Percentiles rank a stretch among this genome's conserved stretches.
Evolutionary conservation across 169 alveolate genomes (phyloP).

Genomic region (Cryptosporidium parvum): DNA sequence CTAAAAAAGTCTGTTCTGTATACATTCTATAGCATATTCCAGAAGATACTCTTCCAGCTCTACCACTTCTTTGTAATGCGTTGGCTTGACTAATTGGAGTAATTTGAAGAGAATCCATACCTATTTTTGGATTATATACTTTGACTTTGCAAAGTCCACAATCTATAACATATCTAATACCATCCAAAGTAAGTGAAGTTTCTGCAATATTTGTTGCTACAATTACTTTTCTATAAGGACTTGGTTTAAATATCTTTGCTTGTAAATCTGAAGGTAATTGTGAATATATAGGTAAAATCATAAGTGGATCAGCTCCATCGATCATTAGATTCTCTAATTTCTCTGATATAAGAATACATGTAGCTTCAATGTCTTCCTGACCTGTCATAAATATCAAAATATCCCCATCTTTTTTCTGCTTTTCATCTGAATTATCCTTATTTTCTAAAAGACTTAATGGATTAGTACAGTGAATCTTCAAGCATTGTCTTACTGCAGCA

Average conservation of each 20-base stretch:
- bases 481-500: slow-evolving; percentile 98
- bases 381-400: slow-evolving; percentile 99
- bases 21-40: slow-evolving; percentile 99
- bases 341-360: slow-evolving; percentile 96
- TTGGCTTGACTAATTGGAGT: slow-evolving; percentile 99
- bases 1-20: slow-evolving; percentile 94
- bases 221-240: slow-evolving; percentile 92
- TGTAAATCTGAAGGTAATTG: slow-evolving; percentile 98
- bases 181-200: slow-evolving; percentile 99
- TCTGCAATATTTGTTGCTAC: slow-evolving; percentile 99
- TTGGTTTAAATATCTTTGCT: slow-evolving; percentile 93
- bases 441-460: slow-evolving; percentile 77
- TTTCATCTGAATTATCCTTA: slow-evolving; percentile 78
- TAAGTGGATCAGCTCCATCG: slow-evolving; percentile 86
- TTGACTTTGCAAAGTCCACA: slow-evolving; percentile 99
- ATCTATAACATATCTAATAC: slow-evolving; percentile 98
- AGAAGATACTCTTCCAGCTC: slow-evolving; percentile 99
- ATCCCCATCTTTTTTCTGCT: slow-evolving; percentile 88
- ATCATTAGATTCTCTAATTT: slow-evolving; percentile 86
- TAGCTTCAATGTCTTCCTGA: slow-evolving; percentile 99
- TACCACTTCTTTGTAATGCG: slow-evolving; percentile 99
- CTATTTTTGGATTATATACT: slow-evolving; percentile 98
- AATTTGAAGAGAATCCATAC: slow-evolving; percentile 99
- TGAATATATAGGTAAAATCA: slow-evolving; percentile 96
- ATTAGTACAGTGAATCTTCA: slow-evolving; percentile 94